Conservation (phyloP, 2,329 filamentous ascomycete genomes). For the Fusarium pseudograminearum region DNA sequence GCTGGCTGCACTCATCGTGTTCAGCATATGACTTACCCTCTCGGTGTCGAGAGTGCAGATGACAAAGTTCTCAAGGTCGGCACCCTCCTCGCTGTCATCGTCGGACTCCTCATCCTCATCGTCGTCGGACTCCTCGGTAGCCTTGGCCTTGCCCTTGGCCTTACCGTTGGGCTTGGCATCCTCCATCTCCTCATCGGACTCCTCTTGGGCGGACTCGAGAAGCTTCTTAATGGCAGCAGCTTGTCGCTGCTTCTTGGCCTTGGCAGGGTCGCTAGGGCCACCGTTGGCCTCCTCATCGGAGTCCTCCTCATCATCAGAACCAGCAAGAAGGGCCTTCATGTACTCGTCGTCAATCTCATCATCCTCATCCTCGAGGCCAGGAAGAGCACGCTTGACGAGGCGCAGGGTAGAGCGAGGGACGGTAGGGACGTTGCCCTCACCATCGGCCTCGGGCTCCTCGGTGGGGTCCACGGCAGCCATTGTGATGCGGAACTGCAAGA, state of each 20-base stretch:
- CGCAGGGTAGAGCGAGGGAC: constrained; percentile 88
- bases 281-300: constrained; percentile 78
- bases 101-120: constrained; percentile 72
- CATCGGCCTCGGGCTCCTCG: constrained; percentile 75
- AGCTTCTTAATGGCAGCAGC: constrained; percentile 83
- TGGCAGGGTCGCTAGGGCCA: constrained; percentile 90
- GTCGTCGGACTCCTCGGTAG: constrained; percentile 69
- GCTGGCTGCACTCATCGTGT: constrained; percentile 3
- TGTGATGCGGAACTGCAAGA: constrained; percentile 87
- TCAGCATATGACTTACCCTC: constrained; percentile 70
- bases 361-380: constrained; percentile 68
- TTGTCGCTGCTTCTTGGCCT: constrained; percentile 87
- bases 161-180: constrained; percentile 72
- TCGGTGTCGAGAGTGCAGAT: constrained; percentile 95
- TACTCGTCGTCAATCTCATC: constrained; percentile 77
- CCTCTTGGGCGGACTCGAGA: constrained; percentile 72
- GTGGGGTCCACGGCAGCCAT: constrained; percentile 98
- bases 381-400: constrained; percentile 80
- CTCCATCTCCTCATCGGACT: constrained; percentile 79
- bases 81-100: constrained; percentile 71
- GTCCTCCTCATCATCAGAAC: constrained; percentile 62
- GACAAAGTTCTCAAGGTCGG: constrained; percentile 88
- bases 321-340: constrained; percentile 66
- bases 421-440: constrained; percentile 69
- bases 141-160: constrained; percentile 78